phyloP scores from a whole-genome alignment of 805 yeast genomes.

The Candida quercuum region DNA sequence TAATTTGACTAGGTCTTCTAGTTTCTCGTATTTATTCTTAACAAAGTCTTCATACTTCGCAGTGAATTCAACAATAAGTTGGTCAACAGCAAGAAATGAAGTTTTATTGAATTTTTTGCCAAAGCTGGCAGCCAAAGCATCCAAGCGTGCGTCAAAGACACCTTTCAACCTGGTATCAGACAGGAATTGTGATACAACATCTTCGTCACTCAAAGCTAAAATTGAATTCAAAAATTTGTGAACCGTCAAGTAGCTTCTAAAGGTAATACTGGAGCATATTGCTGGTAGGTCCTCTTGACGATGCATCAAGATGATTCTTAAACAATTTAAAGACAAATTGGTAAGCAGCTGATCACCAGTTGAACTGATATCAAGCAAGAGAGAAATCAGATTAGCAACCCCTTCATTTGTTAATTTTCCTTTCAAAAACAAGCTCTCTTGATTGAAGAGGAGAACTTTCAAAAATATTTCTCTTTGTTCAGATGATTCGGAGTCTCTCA shows the following conservation, averaged over 20 bases:
- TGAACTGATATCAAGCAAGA: slow-evolving; percentile 17
- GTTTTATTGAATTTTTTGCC: slow-evolving; percentile 18
- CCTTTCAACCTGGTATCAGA: slow-evolving; percentile 13
- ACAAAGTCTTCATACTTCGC: slow-evolving; percentile 14
- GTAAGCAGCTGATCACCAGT: slow-evolving; percentile 9
- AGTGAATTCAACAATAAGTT: slow-evolving; percentile 9
- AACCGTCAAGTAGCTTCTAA: slow-evolving; percentile 15
- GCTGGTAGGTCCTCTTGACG: slow-evolving; percentile 24
- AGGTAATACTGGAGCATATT: slow-evolving; percentile 24
- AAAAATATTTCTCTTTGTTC: slow-evolving; percentile 26
- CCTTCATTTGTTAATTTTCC: slow-evolving; percentile 30
- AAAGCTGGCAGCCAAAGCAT: slow-evolving; percentile 18
- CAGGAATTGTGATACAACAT: slow-evolving; percentile 13
- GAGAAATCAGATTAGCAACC: slow-evolving; percentile 28
- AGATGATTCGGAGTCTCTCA: slow-evolving; percentile 13
- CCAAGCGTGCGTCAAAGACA: slow-evolving; percentile 19
- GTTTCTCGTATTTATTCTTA: slow-evolving; percentile 20
- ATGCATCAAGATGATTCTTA: slow-evolving; percentile 29
- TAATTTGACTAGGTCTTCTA: slow-evolving; percentile 13
- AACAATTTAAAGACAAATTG: slow-evolving; percentile 23
- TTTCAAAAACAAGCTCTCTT: slow-evolving; percentile 23
- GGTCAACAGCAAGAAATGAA: slow-evolving; percentile 10
- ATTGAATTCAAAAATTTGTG: slow-evolving; percentile 20
- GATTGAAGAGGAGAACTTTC: slow-evolving; percentile 26
- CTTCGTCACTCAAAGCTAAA: slow-evolving; percentile 24